These are phyloP conservation scores for Kappamyces sp. DNA, from an alignment of 192 early-diverging fungal species.

Conservation along the genomic window DNA sequence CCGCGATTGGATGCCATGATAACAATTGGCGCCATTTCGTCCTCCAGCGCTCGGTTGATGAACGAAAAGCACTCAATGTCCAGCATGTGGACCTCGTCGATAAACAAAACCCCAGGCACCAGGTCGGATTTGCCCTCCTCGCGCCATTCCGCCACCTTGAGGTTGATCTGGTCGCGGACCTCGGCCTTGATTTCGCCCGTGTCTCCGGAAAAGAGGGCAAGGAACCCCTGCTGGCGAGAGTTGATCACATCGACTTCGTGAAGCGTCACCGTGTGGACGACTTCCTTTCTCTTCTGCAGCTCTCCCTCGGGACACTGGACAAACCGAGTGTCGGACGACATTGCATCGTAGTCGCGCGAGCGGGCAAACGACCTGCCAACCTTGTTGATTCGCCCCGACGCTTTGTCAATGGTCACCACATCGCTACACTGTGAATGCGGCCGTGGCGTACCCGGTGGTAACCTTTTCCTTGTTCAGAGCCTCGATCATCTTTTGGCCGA, in stretches of 20 bases:
- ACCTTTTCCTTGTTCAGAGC: slow-evolving; percentile 97
- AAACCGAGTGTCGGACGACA: slow-evolving; percentile 95
- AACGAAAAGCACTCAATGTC: slow-evolving; percentile 99
- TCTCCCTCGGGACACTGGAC: slow-evolving; percentile 99
- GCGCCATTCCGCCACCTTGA: slow-evolving; percentile 92
- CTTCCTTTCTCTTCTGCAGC: slow-evolving; percentile 92
- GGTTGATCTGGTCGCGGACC: slow-evolving; percentile 96
- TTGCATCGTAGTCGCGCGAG: slow-evolving; percentile 96
- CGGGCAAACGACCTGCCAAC: slow-evolving; percentile 94
- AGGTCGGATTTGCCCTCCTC: slow-evolving; percentile 99
- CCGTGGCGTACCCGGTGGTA: slow-evolving; percentile 66
- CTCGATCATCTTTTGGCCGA: slow-evolving; percentile 99
- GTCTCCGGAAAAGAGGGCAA: slow-evolving; percentile 94
- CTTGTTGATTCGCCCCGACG: slow-evolving; percentile 89
- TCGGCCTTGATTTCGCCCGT: slow-evolving; percentile 98
- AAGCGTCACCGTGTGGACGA: slow-evolving; percentile 95
- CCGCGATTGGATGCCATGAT: slow-evolving; percentile 99
- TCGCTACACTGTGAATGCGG: slow-evolving; percentile 45
- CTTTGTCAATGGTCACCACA: slow-evolving; percentile 98
- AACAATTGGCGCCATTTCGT: slow-evolving; percentile 92
- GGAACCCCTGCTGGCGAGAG: slow-evolving; percentile 91
- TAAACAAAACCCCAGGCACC: slow-evolving; percentile 96
- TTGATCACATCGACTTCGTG: slow-evolving; percentile 99
- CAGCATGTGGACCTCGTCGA: slow-evolving; percentile 99
- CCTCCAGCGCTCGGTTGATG: slow-evolving; percentile 94